These are phyloP conservation scores for Orbilia quercus DNA, from an alignment of 2,329 filamentous ascomycete species.

Conservation along the genomic window DNA sequence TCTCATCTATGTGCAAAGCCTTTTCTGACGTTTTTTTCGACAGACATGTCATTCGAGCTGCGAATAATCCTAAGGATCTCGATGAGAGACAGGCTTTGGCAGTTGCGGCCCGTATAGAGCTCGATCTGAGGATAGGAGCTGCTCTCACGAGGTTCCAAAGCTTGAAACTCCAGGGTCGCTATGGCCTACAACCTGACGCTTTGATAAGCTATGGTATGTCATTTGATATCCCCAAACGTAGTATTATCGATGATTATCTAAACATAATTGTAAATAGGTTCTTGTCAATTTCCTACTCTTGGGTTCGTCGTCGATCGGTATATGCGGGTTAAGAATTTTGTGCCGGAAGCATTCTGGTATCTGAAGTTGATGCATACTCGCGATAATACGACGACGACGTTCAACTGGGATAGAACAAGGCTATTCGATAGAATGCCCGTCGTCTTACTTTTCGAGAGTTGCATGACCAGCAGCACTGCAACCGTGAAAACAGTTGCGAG, in stretches of 20 bases:
- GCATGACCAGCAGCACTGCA: constrained; percentile 78
- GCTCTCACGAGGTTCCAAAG: constrained; percentile 92
- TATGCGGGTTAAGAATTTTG: constrained; percentile 91
- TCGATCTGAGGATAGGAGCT: constrained; percentile 90
- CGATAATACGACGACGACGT: constrained; percentile 81
- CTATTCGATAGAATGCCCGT: constrained; percentile 89
- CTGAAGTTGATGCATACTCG: constrained; percentile 85
- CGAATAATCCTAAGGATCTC: constrained; percentile 78
- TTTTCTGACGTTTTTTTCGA: constrained; percentile 64
- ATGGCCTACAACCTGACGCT: constrained; percentile 71
- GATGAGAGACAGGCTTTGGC: constrained; percentile 89
- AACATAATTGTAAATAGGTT: constrained; percentile 67
- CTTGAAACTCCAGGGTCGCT: constrained; percentile 77
- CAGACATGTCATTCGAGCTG: constrained; percentile 82
- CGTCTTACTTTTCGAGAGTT: constrained; percentile 85
- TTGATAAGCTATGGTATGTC: constrained; percentile 81
- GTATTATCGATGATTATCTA: too few species aligned
- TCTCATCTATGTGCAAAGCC: background rate
- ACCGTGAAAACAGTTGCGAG: constrained; percentile 86
- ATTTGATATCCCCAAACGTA: constrained; percentile 3
- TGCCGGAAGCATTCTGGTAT: constrained; percentile 90
- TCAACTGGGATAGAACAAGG: constrained; percentile 82
- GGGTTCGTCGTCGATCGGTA: constrained; percentile 98
- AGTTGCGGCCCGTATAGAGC: constrained; percentile 86
- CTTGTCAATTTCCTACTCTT: constrained; percentile 95